A percentile compares a stretch with the other conserved stretches of the same genome.
Evolutionary conservation across 306 rosid genomes (phyloP).

Genomic region (Fragaria iinumae): DNA sequence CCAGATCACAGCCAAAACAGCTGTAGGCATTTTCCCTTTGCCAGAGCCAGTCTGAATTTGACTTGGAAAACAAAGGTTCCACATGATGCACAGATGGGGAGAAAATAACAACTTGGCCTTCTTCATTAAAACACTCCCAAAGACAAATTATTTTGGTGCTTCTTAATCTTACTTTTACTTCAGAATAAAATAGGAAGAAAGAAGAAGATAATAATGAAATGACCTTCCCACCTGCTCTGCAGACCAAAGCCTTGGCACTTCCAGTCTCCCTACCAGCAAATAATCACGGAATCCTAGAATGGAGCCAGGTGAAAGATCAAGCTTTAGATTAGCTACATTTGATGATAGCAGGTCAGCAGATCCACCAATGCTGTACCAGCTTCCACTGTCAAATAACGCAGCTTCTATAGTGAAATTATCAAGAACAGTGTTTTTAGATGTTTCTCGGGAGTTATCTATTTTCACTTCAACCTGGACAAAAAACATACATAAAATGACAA

Average conservation of each 20-base stretch:
- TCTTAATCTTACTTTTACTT: not conserved
- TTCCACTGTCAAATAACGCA: slow-evolving; percentile 56
- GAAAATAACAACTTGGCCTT: not conserved
- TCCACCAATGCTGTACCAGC: slow-evolving; percentile 54
- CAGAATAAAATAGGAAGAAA: not conserved
- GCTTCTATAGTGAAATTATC: slow-evolving; percentile 65
- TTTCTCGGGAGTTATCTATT: slow-evolving; percentile 66
- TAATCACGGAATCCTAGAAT: slow-evolving; percentile 67
- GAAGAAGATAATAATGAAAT: slow-evolving; percentile 2
- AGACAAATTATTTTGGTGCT: not conserved
- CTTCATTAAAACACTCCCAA: not conserved
- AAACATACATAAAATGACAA: slow-evolving; percentile 15
- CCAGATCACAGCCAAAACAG: not conserved
- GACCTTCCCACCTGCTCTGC: slow-evolving; percentile 71
- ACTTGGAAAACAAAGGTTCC: not conserved
- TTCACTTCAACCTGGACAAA: slow-evolving; percentile 76
- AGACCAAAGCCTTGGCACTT: slow-evolving; percentile 84
- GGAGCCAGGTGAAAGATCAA: slow-evolving; percentile 36
- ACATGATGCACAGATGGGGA: not conserved
- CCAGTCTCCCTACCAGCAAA: slow-evolving; percentile 61
- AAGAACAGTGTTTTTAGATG: slow-evolving; percentile 56
- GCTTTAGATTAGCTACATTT: slow-evolving; percentile 57
- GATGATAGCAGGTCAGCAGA: slow-evolving; percentile 61
- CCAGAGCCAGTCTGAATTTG: not conserved
- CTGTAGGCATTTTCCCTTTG: not conserved